phyloP scores from a whole-genome alignment of 495 filamentous ascomycete species.

The Penicillium malachiteum region DNA sequence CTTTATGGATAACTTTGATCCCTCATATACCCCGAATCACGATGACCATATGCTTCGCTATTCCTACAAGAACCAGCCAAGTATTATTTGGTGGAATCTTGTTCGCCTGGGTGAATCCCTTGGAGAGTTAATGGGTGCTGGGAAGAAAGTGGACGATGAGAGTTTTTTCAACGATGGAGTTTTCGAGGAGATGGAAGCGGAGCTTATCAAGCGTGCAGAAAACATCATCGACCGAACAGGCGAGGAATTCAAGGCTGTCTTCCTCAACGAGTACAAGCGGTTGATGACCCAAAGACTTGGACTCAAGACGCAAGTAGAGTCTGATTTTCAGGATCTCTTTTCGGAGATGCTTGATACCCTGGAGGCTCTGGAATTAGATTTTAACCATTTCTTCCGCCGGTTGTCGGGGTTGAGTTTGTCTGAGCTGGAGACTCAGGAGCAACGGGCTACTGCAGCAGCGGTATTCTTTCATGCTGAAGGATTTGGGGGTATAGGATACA shows the following conservation, averaged over 20 bases:
- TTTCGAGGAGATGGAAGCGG: conserved; percentile 60
- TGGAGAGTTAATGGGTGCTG: conserved; percentile 82
- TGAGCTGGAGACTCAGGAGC: conserved; percentile 59
- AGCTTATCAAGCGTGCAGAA: conserved; percentile 76
- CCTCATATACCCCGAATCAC: conserved; percentile 92
- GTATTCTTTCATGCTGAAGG: conserved; percentile 73
- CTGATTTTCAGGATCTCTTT: conserved; percentile 76
- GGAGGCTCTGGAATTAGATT: conserved; percentile 79
- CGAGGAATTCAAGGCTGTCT: conserved; percentile 83
- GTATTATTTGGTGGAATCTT: conserved; percentile 98
- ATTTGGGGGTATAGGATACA: conserved; percentile 53
- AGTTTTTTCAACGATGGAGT: conserved; percentile 72
- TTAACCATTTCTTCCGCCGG: conserved; percentile 85
- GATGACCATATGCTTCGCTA: conserved; percentile 88
- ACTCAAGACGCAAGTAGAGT: conserved; percentile 59
- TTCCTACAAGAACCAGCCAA: conserved; percentile 89
- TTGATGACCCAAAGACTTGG: conserved; percentile 79
- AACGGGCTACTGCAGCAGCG: conserved; percentile 55
- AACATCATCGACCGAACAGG: conserved; percentile 71
- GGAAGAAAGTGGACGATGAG: conserved; percentile 62
- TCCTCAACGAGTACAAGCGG: conserved; percentile 80
- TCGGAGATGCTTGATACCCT: conserved; percentile 79
- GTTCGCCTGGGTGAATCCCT: conserved; percentile 88
- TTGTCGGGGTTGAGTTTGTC: conserved; percentile 58
- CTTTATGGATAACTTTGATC: conserved; percentile 95